Base-by-base conservation (phyloP, 2,329 filamentous ascomycete species). In the Diaporthe velutina region DNA sequence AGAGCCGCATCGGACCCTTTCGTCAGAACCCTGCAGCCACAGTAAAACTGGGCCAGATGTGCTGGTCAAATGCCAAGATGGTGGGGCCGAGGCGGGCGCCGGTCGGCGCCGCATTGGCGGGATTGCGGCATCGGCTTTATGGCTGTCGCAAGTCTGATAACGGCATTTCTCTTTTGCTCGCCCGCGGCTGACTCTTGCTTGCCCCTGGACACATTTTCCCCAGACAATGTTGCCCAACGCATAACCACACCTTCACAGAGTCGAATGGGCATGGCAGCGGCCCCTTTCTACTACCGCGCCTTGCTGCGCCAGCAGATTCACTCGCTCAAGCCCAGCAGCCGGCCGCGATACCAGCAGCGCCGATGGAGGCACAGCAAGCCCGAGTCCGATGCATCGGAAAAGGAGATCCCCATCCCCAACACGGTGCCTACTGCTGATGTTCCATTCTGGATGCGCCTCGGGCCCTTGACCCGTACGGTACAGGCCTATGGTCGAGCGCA, bases 401-500 rank as follows among this genome's bases (percentile, higher is more conserved):
- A 75, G 19, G 80, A 81, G 30, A 85, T 88, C 64, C 86, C 87
- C 4, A 82, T 85, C 6, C 83, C 85, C 9, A 85, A 84, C 77
- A 85, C 84, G 33, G 82, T 86, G 30, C 80, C 85, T 60, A 60
- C 57, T 4, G 45, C 45, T 38, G 80, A 83, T 15, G 77, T 85
- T 25, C 84, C 88, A 3, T 77, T 91, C 54, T 92, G 90, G 90
- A 87, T 89, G 79, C 85, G 90, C 0, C 84, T 92, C 2, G 90
- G 90, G 0, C 90, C 90, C 3, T 74, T 92, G 72, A 91, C 90
- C 3, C 84, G 84, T 45, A 84, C 85, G 0, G 88, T 87, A 28
- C 83, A 88, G 77, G 88, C 88, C 0, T 98, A 97, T 81, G 92
- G 90, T 22, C 89, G 92, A 30, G 90, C 92, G 61, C 95, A 98